Evolutionary conservation across 345 rosid genomes (phyloP).

Genomic region (Garcia nutans): DNA sequence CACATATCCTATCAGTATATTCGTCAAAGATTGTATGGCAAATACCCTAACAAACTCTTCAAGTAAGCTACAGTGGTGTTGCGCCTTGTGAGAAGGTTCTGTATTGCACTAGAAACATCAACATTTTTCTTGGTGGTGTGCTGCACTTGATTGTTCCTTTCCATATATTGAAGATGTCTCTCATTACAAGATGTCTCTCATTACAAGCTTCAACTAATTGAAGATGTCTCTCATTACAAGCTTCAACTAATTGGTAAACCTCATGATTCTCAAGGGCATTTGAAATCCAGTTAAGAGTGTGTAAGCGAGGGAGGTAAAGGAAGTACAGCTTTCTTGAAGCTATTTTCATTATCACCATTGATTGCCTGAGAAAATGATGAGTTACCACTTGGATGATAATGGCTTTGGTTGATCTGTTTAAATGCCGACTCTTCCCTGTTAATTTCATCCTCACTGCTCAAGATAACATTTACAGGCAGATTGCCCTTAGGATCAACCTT

Average conservation of each 20-base stretch:
- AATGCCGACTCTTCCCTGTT: no score
- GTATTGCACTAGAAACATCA: slow-evolving; percentile 15
- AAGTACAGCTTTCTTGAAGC: neutral
- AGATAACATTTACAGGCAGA: no score
- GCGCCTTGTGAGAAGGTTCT: slow-evolving; percentile 17
- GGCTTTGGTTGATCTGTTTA: no score
- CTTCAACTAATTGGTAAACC: slow-evolving; percentile 7
- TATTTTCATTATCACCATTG: neutral
- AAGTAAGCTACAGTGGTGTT: slow-evolving; percentile 8
- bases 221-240: neutral
- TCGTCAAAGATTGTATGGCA: slow-evolving; percentile 21
- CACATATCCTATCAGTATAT: neutral
- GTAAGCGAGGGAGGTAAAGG: neutral
- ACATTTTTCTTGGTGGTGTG: neutral
- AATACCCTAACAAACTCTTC: slow-evolving; percentile 17
- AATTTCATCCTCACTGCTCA: no score
- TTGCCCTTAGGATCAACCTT: neutral
- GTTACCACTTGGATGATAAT: neutral
- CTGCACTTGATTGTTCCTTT: neutral
- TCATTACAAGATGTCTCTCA: neutral
- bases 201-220: slow-evolving; percentile 11
- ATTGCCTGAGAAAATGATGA: neutral
- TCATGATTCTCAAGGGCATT: neutral
- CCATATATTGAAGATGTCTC: no score
- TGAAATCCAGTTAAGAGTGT: neutral